A percentile compares a stretch with the other conserved stretches of the same genome.
phyloP scores from a whole-genome alignment of 768 basidiomycete genomes.

The Lactifluus pinguis region DNA sequence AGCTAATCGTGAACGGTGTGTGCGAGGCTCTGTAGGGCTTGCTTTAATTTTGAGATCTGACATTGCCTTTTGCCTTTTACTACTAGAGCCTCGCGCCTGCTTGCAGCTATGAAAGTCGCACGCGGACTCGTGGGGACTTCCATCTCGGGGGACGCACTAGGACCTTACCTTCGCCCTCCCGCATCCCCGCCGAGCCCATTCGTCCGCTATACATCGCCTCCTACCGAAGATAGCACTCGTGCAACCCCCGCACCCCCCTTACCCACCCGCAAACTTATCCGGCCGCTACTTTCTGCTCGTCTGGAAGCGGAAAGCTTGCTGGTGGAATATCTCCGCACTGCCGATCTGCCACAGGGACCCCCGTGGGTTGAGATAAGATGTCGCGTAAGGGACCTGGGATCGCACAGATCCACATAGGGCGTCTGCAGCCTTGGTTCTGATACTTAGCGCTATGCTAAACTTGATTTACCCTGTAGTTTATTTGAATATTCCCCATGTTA shows the following conservation, averaged over 20 bases:
- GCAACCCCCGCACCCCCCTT: not conserved
- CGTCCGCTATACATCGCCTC: slow-evolving; percentile 25
- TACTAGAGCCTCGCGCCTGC: slow-evolving; percentile 25
- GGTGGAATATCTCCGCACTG: not conserved
- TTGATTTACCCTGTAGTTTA: not conserved
- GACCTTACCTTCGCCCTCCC: slow-evolving; percentile 32
- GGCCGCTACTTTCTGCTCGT: not conserved
- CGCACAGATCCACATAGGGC: not conserved
- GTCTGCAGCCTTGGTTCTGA: not conserved
- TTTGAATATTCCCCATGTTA: not conserved
- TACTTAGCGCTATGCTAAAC: not conserved
- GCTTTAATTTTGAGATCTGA: not conserved
- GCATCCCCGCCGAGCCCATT: slow-evolving; percentile 35
- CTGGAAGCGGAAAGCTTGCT: not conserved
- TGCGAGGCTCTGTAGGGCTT: not conserved
- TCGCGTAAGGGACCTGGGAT: not conserved
- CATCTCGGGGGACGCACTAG: slow-evolving; percentile 23
- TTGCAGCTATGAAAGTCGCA: slow-evolving; percentile 33
- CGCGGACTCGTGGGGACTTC: slow-evolving; percentile 28
- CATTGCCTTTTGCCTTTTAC: not conserved
- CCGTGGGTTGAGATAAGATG: not conserved
- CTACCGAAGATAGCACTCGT: slow-evolving; percentile 1
- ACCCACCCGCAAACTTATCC: not conserved
- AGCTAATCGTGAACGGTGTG: slow-evolving; percentile 26
- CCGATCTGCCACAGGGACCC: not conserved